Percentiles rank a stretch among this genome's conserved stretches.
phyloP scores from a whole-genome alignment of 768 basidiomycete genomes.

The Cystobasidium onofrii region DNA sequence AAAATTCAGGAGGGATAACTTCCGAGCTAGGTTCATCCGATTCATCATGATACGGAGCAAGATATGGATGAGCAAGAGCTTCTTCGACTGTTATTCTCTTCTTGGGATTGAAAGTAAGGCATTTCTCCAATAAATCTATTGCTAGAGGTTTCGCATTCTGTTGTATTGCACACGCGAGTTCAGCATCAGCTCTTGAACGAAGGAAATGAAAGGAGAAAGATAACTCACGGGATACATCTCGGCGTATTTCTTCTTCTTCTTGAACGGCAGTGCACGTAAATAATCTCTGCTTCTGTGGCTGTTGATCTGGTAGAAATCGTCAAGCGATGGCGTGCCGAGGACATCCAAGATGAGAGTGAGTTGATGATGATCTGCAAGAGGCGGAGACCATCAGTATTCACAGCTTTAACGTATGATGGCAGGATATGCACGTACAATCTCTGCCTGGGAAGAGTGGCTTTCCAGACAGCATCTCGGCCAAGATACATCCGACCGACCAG shows the following conservation, averaged over 20 bases:
- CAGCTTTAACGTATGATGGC: neutral
- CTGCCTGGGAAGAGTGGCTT: slow-evolving; percentile 95
- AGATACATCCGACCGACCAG: slow-evolving; percentile 49
- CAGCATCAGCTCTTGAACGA: neutral
- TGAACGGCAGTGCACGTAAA: slow-evolving; percentile 86
- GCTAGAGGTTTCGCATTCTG: slow-evolving; percentile 51
- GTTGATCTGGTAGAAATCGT: slow-evolving; percentile 96
- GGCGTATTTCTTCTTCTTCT: slow-evolving; percentile 72
- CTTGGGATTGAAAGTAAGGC: slow-evolving; percentile 92
- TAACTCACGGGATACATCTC: slow-evolving; percentile 62
- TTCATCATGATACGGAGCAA: slow-evolving; percentile 47
- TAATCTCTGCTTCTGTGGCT: slow-evolving; percentile 87
- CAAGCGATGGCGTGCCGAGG: slow-evolving; percentile 89
- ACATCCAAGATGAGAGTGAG: slow-evolving; percentile 91
- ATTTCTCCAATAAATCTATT: slow-evolving; percentile 64
- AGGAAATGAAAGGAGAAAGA: neutral
- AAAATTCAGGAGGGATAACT: slow-evolving; percentile 46
- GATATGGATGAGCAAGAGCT: slow-evolving; percentile 72
- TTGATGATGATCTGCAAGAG: slow-evolving; percentile 75
- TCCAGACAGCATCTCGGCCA: slow-evolving; percentile 87
- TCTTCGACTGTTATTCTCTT: slow-evolving; percentile 91
- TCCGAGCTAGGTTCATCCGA: slow-evolving; percentile 75
- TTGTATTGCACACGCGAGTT: slow-evolving; percentile 54
- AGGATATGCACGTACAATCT: slow-evolving; percentile 54
- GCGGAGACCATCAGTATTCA: neutral